phyloP scores from a whole-genome alignment of 2,329 filamentous ascomycete species.

The Hysterium pulicare region DNA sequence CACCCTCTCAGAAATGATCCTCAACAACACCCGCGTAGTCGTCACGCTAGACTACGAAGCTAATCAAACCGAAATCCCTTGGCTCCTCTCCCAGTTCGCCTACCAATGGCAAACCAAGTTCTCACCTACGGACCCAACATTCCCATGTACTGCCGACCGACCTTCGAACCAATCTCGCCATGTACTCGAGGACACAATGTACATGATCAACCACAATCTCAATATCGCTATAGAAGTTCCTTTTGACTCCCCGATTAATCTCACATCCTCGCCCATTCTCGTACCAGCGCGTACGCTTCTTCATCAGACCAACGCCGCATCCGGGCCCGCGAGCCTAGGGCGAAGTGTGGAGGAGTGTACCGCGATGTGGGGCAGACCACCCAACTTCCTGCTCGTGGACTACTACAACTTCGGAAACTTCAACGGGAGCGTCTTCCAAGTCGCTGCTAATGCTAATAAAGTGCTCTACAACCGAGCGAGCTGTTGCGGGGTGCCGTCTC shows the following conservation, averaged over 20 bases:
- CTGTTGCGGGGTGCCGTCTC: neutral
- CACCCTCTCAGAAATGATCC: constrained; percentile 63
- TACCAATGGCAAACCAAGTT: constrained; percentile 94
- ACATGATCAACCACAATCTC: constrained; percentile 89
- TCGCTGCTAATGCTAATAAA: constrained; percentile 57
- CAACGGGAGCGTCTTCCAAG: constrained; percentile 39
- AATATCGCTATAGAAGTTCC: constrained; percentile 58
- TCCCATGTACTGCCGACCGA: constrained; percentile 76
- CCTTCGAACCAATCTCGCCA: constrained; percentile 62
- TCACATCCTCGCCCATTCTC: constrained; percentile 20
- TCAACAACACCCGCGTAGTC: constrained; percentile 35
- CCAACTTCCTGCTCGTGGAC: constrained; percentile 42
- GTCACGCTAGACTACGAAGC: constrained; percentile 50
- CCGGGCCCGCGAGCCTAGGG: constrained; percentile 32
- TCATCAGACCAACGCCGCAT: constrained; percentile 32
- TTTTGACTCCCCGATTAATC: constrained; percentile 58
- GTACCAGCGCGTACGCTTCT: constrained; percentile 35
- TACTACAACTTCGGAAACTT: constrained; percentile 37
- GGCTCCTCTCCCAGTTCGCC: constrained; percentile 82
- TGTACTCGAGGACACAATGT: constrained; percentile 60
- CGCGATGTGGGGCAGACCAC: constrained; percentile 38
- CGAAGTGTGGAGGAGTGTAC: constrained; percentile 31
- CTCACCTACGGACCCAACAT: constrained; percentile 63
- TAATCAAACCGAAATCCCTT: constrained; percentile 74
- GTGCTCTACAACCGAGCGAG: constrained; percentile 59